These are phyloP conservation scores for Pachyrhizus erosus DNA, from an alignment of 306 rosid genomes.

Conservation along the genomic window DNA sequence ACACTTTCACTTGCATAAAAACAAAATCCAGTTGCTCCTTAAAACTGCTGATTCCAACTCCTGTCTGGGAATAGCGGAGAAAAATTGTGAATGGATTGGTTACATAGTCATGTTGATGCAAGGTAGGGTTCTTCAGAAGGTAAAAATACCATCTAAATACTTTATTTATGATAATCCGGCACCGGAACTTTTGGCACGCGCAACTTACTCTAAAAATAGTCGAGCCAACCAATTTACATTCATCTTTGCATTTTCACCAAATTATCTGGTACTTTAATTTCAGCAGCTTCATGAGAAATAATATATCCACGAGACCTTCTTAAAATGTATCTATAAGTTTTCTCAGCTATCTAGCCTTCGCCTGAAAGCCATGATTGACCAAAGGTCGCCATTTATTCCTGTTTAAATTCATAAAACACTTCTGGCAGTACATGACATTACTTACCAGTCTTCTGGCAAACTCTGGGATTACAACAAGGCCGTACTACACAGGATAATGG, in stretches of 20 bases:
- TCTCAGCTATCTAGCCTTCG: background rate
- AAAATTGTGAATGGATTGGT: too few relatives aligned
- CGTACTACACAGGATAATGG: background rate
- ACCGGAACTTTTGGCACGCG: conserved; percentile 21
- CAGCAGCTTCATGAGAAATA: conserved; percentile 19
- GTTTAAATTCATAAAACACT: background rate
- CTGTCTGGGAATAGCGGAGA: background rate
- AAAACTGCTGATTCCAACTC: conserved; percentile 64
- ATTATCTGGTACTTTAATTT: background rate
- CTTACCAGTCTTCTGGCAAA: conserved; percentile 13
- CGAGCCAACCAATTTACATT: background rate
- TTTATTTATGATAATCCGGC: conserved; percentile 10
- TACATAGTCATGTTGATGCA: too few relatives aligned
- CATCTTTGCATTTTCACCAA: background rate
- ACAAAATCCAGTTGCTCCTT: conserved; percentile 55
- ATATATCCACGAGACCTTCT: conserved; percentile 25
- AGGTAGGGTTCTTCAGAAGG: background rate
- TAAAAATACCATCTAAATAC: background rate
- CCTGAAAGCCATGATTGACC: conserved; percentile 12
- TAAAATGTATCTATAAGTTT: conserved; percentile 1
- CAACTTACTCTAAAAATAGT: background rate
- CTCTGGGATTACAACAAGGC: background rate
- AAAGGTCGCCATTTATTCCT: background rate
- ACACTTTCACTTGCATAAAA: conserved; percentile 49
- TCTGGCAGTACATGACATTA: background rate